Conservation (phyloP, 2,329 filamentous ascomycete genomes). For the Bipolaris bicolor region DNA sequence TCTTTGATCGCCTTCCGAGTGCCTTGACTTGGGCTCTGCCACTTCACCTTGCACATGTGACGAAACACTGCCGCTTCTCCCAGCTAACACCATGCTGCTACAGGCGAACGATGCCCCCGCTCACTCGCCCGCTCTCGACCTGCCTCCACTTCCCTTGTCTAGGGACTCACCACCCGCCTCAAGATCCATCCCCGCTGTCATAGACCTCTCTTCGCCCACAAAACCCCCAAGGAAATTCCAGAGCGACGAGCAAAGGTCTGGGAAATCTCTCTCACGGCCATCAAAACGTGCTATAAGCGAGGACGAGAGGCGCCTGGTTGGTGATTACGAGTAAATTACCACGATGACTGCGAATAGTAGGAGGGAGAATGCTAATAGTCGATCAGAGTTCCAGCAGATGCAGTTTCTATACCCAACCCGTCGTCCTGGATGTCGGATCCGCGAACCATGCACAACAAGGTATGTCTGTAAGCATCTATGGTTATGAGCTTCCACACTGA, state of each 20-base stretch:
- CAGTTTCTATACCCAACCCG: constrained; percentile 22
- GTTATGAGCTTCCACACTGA: constrained; percentile 10
- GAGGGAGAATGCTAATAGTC: constrained; percentile 14
- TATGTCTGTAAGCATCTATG: constrained; percentile 4
- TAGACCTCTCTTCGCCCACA: constrained; percentile 23
- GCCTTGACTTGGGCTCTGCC: neutral
- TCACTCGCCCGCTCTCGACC: constrained; percentile 5
- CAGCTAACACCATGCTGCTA: constrained; percentile 26
- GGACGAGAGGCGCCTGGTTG: constrained; percentile 24
- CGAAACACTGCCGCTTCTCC: neutral
- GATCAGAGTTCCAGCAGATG: constrained; percentile 26
- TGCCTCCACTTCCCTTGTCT: constrained; percentile 13
- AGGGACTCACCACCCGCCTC: constrained; percentile 9
- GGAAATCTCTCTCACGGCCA: neutral
- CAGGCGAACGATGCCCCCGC: constrained; percentile 30
- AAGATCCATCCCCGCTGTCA: neutral
- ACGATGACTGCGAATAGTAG: neutral
- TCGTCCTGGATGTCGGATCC: constrained; percentile 14
- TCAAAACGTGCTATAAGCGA: constrained; percentile 10
- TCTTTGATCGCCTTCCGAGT: constrained; percentile 1
- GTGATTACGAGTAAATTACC: constrained; percentile 23
- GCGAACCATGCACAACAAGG: constrained; percentile 5
- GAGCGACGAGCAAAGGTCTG: neutral
- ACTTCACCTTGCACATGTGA: neutral
- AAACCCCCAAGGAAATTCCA: neutral